Evolutionary conservation across 768 basidiomycete species (phyloP).

Genomic region (Tulasnella sp.): DNA sequence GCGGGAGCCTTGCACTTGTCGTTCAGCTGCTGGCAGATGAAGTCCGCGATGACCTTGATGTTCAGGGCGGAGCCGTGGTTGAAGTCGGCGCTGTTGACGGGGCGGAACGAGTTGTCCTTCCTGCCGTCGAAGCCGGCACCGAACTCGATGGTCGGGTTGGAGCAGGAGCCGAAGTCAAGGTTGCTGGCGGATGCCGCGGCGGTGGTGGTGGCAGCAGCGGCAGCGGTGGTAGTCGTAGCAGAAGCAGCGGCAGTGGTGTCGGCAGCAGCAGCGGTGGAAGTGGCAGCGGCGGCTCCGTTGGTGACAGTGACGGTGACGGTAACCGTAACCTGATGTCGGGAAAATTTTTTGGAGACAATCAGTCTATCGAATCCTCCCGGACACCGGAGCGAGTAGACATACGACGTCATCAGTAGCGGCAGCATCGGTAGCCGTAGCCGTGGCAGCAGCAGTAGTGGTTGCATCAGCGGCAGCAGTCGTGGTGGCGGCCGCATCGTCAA

Average conservation of each 20-base stretch:
- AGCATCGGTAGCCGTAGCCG: constrained; percentile 34
- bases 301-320: constrained; percentile 41
- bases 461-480: constrained; percentile 23
- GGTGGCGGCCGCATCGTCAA: background rate
- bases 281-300: constrained; percentile 27
- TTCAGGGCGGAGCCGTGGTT: constrained; percentile 30
- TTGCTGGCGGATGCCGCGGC: background rate
- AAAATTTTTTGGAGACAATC: background rate
- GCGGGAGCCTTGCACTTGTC: constrained; percentile 27
- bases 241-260: constrained; percentile 28
- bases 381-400: background rate
- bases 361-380: background rate
- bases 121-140: constrained; percentile 34
- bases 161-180: constrained; percentile 34
- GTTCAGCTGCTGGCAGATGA: constrained; percentile 19
- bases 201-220: background rate
- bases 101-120: constrained; percentile 29
- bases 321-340: constrained; percentile 32
- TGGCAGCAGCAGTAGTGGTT: background rate
- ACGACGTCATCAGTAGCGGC: constrained; percentile 34
- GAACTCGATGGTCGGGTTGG: constrained; percentile 34
- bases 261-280: constrained; percentile 34
- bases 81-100: constrained; percentile 31
- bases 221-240: constrained; percentile 14
- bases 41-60: constrained; percentile 26